Conservation (phyloP, 1,284 basidiomycete genomes). For the Neonothopanus nambi region DNA sequence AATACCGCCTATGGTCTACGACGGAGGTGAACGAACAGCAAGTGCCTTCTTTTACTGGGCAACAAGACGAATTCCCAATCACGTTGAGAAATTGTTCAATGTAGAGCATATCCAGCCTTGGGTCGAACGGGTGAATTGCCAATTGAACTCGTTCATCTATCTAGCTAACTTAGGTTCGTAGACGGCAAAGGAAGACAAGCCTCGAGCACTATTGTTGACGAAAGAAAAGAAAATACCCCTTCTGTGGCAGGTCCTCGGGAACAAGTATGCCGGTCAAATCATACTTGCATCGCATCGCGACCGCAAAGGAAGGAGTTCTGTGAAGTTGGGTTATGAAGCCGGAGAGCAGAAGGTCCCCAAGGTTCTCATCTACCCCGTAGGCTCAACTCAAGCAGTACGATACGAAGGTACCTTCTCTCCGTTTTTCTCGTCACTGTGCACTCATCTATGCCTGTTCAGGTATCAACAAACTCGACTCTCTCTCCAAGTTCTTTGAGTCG, state of each 20-base stretch:
- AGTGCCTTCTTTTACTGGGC: conserved; percentile 80
- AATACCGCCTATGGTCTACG: conserved; percentile 67
- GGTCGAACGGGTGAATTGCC: conserved; percentile 53
- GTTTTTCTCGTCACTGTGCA: conserved; percentile 3
- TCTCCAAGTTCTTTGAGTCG: conserved; percentile 69
- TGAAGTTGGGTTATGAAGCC: conserved; percentile 54
- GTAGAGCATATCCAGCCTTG: conserved; percentile 61
- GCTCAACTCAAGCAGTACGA: conserved; percentile 50
- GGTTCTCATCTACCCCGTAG: conserved; percentile 64
- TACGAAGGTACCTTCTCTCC: conserved; percentile 53
- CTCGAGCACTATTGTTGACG: conserved; percentile 74
- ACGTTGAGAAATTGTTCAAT: conserved; percentile 64
- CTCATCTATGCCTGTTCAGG: conserved; percentile 38
- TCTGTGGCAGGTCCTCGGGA: conserved; percentile 83
- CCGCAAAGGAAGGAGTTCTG: conserved; percentile 57
- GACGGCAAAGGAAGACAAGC: conserved; percentile 46
- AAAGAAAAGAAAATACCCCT: conserved; percentile 79
- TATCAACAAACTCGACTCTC: conserved; percentile 60
- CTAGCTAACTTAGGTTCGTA: conserved; percentile 15
- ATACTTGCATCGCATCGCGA: conserved; percentile 72
- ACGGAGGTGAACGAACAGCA: conserved; percentile 70
- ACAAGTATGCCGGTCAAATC: conserved; percentile 70
- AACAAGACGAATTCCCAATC: conserved; percentile 69
- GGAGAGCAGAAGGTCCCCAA: conserved; percentile 59
- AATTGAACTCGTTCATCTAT: background rate